phyloP scores from a whole-genome alignment of 2,329 filamentous ascomycete genomes.

The Hypoxylon rubiginosum region DNA sequence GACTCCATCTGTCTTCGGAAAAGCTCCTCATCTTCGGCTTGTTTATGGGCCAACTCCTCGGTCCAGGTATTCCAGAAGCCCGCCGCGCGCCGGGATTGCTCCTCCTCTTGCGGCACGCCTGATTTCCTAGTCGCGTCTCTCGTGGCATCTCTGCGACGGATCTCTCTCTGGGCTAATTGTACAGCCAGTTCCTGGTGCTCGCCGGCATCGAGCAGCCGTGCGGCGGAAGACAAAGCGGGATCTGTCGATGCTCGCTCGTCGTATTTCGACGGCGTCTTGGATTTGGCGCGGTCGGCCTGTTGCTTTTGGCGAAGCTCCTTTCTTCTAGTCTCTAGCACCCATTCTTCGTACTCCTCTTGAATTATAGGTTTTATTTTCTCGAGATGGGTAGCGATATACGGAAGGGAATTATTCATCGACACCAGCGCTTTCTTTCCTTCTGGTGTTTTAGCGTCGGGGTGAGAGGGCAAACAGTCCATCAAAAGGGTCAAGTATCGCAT shows the following conservation, averaged over 20 bases:
- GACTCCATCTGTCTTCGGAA: constrained; percentile 67
- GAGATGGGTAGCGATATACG: constrained; percentile 75
- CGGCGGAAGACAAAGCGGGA: constrained; percentile 67
- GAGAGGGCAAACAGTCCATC: constrained; percentile 77
- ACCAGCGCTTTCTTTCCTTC: constrained; percentile 74
- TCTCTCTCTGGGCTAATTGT: constrained; percentile 79
- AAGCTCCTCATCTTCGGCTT: constrained; percentile 58
- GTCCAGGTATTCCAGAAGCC: constrained; percentile 62
- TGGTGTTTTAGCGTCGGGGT: constrained; percentile 79
- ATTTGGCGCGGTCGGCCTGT: constrained; percentile 20
- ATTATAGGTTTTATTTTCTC: constrained; percentile 86
- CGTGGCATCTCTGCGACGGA: constrained; percentile 74
- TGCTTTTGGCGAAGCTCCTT: constrained; percentile 45
- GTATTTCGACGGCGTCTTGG: constrained; percentile 54
- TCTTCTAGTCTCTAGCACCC: constrained; percentile 66
- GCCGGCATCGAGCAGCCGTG: constrained; percentile 75
- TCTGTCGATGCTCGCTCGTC: constrained; percentile 68
- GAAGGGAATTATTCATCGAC: constrained; percentile 63
- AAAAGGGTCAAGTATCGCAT: constrained; percentile 91
- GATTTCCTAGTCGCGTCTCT: constrained; percentile 70
- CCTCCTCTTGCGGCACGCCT: constrained; percentile 69
- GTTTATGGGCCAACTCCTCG: constrained; percentile 49
- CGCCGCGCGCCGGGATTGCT: constrained; percentile 65
- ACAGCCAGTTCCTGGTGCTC: constrained; percentile 83
- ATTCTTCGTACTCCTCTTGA: constrained; percentile 76